phyloP scores from a whole-genome alignment of 345 rosid species.

The Eucalyptus rudis region DNA sequence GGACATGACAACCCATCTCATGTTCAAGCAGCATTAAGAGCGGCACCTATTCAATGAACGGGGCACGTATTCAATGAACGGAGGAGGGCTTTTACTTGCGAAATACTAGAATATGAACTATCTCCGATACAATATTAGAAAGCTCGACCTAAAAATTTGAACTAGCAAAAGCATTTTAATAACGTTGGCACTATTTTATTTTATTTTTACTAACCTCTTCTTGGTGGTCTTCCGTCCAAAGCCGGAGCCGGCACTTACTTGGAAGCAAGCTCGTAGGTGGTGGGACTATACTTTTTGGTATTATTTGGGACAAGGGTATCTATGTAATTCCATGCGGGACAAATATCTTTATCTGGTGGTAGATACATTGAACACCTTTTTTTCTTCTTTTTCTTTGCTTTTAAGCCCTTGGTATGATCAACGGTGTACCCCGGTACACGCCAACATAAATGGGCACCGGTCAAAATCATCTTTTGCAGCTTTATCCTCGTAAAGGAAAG shows the following conservation, averaged over 20 bases:
- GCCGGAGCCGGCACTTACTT: not conserved
- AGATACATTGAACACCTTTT: not conserved
- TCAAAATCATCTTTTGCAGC: not conserved
- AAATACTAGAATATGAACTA: too few relatives aligned
- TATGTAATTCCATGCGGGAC: not conserved
- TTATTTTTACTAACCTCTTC: not conserved
- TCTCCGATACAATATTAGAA: not conserved
- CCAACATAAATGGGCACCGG: not conserved
- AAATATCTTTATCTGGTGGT: not conserved
- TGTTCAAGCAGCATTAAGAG: not conserved
- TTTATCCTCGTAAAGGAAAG: not conserved
- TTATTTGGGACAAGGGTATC: not conserved
- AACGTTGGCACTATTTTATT: not conserved
- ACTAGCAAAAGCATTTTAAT: not conserved
- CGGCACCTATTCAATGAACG: not conserved
- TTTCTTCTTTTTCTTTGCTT: not conserved
- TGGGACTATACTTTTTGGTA: not conserved
- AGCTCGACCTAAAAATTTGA: not conserved
- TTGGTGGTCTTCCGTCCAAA: not conserved
- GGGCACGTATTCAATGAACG: not conserved
- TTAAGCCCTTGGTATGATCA: not conserved
- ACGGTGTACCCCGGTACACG: not conserved
- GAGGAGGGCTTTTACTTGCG: too few relatives aligned
- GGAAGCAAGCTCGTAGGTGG: not conserved
- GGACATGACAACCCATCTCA: not conserved